Percentiles rank a stretch among this genome's conserved stretches.
Evolutionary conservation across 306 rosid genomes (phyloP).

Genomic region (Cucurbita maxima): DNA sequence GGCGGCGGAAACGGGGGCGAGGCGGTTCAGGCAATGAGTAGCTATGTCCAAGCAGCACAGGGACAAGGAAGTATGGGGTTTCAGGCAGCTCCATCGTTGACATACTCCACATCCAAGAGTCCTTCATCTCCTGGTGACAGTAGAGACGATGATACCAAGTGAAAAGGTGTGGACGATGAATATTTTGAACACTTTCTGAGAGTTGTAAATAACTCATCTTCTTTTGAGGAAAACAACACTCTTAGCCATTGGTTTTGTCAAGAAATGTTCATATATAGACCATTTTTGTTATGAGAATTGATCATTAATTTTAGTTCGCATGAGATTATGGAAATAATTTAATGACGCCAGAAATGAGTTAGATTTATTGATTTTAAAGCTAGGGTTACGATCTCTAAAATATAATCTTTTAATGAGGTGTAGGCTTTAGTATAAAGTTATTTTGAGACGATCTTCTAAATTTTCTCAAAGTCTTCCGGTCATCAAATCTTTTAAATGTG

Average conservation of each 20-base stretch:
- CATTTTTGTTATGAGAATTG: neutral
- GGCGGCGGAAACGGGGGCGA: constrained; percentile 24
- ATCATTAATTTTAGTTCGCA: neutral
- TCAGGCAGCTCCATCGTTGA: constrained; percentile 31
- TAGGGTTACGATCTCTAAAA: no score
- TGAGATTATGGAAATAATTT: no score
- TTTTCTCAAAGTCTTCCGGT: no score
- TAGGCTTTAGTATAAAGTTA: no score
- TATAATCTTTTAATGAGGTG: no score
- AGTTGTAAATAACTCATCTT: neutral
- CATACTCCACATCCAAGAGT: constrained; percentile 42
- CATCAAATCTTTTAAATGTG: no score
- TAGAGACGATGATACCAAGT: constrained; percentile 20
- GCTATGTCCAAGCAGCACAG: constrained; percentile 17
- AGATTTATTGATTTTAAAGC: no score
- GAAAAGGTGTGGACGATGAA: neutral
- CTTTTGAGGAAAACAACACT: neutral
- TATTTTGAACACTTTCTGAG: neutral
- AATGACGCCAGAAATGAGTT: no score
- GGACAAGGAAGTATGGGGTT: constrained; percentile 22
- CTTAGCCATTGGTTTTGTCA: neutral
- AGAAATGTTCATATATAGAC: constrained; percentile 1
- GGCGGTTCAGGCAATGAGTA: constrained; percentile 5
- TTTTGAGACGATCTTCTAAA: rapidly evolving
- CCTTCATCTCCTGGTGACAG: constrained; percentile 40